A percentile compares a stretch with the other conserved stretches of the same genome.
Conservation (phyloP, 345 rosid species). For the Passiflora organensis region DNA sequence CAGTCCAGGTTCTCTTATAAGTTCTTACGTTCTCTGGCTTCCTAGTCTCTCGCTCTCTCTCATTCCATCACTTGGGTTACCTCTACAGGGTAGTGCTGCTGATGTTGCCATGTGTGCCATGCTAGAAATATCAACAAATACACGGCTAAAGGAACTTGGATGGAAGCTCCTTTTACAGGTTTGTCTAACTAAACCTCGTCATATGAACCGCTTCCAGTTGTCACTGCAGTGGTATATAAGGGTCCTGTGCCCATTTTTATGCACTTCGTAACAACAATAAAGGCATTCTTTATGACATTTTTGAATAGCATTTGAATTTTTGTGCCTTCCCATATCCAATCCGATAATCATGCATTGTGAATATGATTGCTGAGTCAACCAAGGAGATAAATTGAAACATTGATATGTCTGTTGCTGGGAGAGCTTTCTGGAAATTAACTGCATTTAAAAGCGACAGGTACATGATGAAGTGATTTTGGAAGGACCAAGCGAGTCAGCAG, state of each 20-base stretch:
- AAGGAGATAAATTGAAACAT: background rate
- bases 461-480: constrained; percentile 98
- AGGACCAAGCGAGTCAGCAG: constrained; percentile 88
- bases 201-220: background rate
- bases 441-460: constrained; percentile 38
- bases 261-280: background rate
- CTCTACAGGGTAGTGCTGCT: constrained; percentile 92
- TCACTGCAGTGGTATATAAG: background rate
- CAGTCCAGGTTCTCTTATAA: constrained; percentile 67
- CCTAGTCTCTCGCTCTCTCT: constrained; percentile 3
- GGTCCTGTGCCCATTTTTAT: too few relatives aligned
- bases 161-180: constrained; percentile 96
- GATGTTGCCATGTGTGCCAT: constrained; percentile 98
- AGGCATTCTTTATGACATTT: too few relatives aligned
- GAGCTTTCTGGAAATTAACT: too few relatives aligned
- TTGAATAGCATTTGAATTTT: too few relatives aligned
- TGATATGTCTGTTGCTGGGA: background rate
- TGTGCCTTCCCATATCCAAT: background rate
- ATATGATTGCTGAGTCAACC: background rate
- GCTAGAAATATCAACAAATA: constrained; percentile 69
- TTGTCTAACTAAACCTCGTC: background rate
- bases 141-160: constrained; percentile 58
- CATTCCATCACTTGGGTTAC: background rate
- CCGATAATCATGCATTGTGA: background rate
- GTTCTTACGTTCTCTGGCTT: background rate